phyloP scores from a whole-genome alignment of 2,329 filamentous ascomycete species.

The Rugonectria rugulosa region DNA sequence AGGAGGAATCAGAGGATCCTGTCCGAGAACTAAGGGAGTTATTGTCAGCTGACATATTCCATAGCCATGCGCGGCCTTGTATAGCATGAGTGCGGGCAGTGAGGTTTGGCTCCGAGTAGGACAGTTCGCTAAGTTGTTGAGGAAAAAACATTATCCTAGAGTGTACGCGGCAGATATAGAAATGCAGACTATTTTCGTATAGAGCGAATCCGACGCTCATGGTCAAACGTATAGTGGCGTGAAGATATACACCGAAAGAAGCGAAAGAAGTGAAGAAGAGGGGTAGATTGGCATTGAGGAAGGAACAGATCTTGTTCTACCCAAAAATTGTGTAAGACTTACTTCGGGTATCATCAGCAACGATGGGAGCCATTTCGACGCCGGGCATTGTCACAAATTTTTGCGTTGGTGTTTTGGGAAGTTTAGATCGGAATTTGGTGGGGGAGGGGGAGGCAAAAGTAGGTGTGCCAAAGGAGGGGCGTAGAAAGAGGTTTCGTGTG shows the following conservation, averaged over 20 bases:
- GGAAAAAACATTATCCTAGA: not conserved
- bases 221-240: not conserved
- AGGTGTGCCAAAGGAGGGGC: not conserved
- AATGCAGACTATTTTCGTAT: no score
- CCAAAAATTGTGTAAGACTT: constrained; percentile 40
- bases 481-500: constrained; percentile 14
- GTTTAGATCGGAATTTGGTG: constrained; percentile 18
- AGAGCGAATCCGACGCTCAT: not conserved
- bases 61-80: not conserved
- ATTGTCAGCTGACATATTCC: constrained; percentile 24
- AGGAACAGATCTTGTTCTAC: no score
- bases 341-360: constrained; percentile 56
- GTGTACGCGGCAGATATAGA: not conserved
- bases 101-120: not conserved
- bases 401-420: constrained; percentile 26
- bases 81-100: not conserved
- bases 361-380: constrained; percentile 49
- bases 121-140: not conserved
- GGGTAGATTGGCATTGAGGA: no score
- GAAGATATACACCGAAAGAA: constrained; percentile 7
- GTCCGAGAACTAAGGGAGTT: constrained; percentile 77
- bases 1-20: constrained; percentile 92
- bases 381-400: constrained; percentile 43
- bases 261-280: not conserved
- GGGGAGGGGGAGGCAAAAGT: constrained; percentile 20